Evolutionary conservation across 176 grass and related monocot species (phyloP).

Genomic region (Juncus effusus): DNA sequence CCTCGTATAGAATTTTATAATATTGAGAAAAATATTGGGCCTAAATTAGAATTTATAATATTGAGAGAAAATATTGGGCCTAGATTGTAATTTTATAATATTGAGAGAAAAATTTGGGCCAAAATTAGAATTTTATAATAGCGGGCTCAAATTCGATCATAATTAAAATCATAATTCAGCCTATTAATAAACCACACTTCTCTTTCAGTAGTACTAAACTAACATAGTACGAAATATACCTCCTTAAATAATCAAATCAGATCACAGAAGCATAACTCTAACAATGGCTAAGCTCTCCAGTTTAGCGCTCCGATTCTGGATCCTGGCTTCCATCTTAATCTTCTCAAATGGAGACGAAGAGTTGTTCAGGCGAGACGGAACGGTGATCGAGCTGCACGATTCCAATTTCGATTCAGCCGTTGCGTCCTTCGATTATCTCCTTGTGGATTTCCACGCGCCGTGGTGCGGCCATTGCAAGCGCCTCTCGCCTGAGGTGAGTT

Average conservation of each 20-base stretch:
- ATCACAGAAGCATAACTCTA: neutral
- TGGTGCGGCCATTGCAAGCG: constrained; percentile 98
- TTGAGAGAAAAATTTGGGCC: no score
- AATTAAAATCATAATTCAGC: no score
- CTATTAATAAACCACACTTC: no score
- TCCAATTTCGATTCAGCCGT: constrained; percentile 77
- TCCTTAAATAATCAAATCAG: neutral
- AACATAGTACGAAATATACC: no score
- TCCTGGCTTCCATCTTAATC: constrained; percentile 11
- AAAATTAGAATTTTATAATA: no score
- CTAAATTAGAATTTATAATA: no score
- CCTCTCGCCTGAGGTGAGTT: constrained; percentile 70
- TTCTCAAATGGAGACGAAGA: constrained; percentile 18
- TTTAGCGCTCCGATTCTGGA: constrained; percentile 24
- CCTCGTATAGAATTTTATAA: no score
- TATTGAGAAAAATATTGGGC: no score
- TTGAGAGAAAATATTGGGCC: no score
- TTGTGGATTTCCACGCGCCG: constrained; percentile 92
- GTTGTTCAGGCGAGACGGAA: constrained; percentile 72
- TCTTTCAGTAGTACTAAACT: no score
- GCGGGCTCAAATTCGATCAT: no score
- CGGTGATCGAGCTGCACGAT: constrained; percentile 85
- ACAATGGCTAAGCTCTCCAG: constrained; percentile 19
- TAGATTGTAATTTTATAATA: no score
- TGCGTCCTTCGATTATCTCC: constrained; percentile 65